Conservation (phyloP, 805 yeast species). For the Jamesozyma hellenica region DNA sequence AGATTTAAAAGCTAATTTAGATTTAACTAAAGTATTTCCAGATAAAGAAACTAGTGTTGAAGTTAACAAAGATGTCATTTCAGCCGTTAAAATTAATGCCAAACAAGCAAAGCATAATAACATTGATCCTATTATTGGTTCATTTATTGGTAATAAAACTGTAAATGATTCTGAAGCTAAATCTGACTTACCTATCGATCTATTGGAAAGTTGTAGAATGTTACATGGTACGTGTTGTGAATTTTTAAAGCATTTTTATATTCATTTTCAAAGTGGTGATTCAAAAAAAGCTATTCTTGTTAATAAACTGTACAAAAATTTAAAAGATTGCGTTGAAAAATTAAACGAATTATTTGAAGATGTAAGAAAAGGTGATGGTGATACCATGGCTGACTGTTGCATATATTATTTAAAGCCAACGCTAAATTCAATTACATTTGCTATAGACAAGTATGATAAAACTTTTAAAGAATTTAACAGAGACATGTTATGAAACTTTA, state of each 20-base stretch:
- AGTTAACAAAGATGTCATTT: constrained; percentile 34
- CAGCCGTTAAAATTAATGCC: constrained; percentile 42
- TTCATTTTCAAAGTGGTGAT: constrained; percentile 44
- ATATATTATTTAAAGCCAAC: constrained; percentile 36
- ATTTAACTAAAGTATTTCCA: constrained; percentile 22
- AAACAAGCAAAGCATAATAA: constrained; percentile 38
- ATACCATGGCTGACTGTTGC: constrained; percentile 20
- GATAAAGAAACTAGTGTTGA: constrained; percentile 19
- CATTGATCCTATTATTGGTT: constrained; percentile 18
- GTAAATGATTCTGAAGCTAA: constrained; percentile 24
- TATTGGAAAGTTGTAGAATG: constrained; percentile 43
- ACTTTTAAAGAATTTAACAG: constrained; percentile 6
- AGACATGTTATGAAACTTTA: background rate
- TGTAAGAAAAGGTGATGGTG: constrained; percentile 24
- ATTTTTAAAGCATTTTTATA: constrained; percentile 68
- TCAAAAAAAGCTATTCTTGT: constrained; percentile 36
- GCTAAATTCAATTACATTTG: constrained; percentile 35
- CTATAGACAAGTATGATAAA: constrained; percentile 36
- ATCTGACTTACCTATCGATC: constrained; percentile 27
- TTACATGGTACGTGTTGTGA: constrained; percentile 68
- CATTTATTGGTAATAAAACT: constrained; percentile 19
- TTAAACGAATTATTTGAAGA: constrained; percentile 23
- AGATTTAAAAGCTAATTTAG: constrained; percentile 17
- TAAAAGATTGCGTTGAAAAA: constrained; percentile 40
- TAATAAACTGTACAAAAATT: constrained; percentile 38